Base-by-base conservation (phyloP, 2,329 filamentous ascomycete species). In the Alternaria angustiovoidea region DNA sequence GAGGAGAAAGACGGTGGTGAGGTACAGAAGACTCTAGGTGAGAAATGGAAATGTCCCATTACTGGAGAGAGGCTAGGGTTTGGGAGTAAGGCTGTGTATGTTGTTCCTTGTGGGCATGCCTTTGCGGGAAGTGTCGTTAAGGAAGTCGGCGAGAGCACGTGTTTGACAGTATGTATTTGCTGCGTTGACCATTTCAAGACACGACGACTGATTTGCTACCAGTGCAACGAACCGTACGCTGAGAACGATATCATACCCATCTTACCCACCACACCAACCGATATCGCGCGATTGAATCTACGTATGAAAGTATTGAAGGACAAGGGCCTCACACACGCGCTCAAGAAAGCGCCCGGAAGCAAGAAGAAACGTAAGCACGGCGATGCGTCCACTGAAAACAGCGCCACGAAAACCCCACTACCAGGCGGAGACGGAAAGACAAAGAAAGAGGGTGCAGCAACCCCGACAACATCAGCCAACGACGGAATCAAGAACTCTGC, bases 91-190 rank as follows among this genome's bases (percentile, higher is more conserved):
- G 86, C 93, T 0, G 92, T 96, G 1, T 99, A 98, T 72, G 73
- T 99, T 3, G 92, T 98, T 5, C 95, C 95, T 0, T 99, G 95
- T 72, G 96, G 95, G 0, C 96, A 99, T 82, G 94, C 92, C 0
- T 98, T 98, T 79, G 90, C 92, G 0, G 93, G 96, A 62, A 88
- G 89, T 54, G 93, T 93, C 7, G 89, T 98, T 66, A 91, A 89
- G 67, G 91, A 95, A 78, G 88, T 96, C n/a, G 83, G 84, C 24
- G 85, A 81, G 2, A 89, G 91, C 65, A 83, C 81, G 64, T 90
- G 88, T 68, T 74, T 88, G 62, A 80, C 85, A 78, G 84, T 85
- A 71, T 55, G 81, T 69, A n/a, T 8, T n/a, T 4, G 24, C 34
- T 11, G 9, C 16, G 18, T 24, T n/a, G n/a, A 44, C 24, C 18